These are phyloP conservation scores for Remersonia thermophila DNA, from an alignment of 2,329 filamentous ascomycete species.

Conservation along the genomic window DNA sequence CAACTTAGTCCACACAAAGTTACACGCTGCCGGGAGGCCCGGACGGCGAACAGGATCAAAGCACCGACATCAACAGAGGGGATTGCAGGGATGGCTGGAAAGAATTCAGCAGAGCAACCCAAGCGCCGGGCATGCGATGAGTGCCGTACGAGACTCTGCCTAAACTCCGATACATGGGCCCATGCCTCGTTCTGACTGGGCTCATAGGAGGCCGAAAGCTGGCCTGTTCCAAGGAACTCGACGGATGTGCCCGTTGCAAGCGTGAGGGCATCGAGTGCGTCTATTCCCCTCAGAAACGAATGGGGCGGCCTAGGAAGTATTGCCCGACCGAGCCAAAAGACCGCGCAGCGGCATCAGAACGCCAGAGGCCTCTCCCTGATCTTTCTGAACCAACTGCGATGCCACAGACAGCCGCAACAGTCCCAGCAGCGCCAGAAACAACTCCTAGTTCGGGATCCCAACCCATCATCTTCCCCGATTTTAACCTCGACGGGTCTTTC, in stretches of 20 bases:
- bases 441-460: too few species aligned
- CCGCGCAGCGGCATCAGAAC: constrained; percentile 2
- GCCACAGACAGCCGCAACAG: too few species aligned
- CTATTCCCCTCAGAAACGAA: constrained; percentile 53
- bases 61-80: too few species aligned
- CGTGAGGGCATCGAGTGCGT: constrained; percentile 45
- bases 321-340: constrained; percentile 18
- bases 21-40: too few species aligned
- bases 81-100: not conserved
- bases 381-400: too few species aligned
- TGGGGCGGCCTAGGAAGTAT: constrained; percentile 53
- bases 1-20: too few species aligned
- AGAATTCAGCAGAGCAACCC: constrained; percentile 11
- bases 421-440: too few species aligned
- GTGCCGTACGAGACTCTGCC: constrained; percentile 41
- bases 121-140: constrained; percentile 55
- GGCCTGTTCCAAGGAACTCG: constrained; percentile 49
- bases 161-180: not conserved
- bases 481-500: constrained; percentile 15
- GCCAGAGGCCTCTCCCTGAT: not conserved
- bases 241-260: constrained; percentile 47
- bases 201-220: constrained; percentile 47
- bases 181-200: not conserved
- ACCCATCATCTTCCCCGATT: constrained; percentile 8
- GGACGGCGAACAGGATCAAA: too few species aligned